phyloP scores from a whole-genome alignment of 1,139 yeast species.

The Geotrichum citri-aurantii region DNA sequence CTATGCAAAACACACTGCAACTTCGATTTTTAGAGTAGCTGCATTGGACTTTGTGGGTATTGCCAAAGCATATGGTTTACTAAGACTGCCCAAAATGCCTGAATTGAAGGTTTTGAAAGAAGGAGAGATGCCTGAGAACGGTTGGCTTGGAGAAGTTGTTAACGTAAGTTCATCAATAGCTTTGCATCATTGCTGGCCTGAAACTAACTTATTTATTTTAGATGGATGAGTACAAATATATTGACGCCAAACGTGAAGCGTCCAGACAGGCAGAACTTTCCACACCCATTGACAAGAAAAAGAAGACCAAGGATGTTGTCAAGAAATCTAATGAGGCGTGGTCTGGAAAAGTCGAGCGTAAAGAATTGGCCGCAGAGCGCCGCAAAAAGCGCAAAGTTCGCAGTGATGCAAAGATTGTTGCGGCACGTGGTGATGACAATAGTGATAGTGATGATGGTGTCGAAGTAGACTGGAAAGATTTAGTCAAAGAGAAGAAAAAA shows the following conservation, averaged over 20 bases:
- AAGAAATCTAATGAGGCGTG: conserved; percentile 58
- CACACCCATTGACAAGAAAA: conserved; percentile 11
- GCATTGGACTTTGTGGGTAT: conserved; percentile 65
- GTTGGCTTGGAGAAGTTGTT: conserved; percentile 60
- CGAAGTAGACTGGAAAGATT: conserved; percentile 82
- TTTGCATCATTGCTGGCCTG: background rate
- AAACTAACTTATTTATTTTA: conserved; percentile 31
- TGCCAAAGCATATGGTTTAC: conserved; percentile 72
- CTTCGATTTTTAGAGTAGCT: conserved; percentile 76
- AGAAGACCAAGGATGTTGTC: conserved; percentile 20
- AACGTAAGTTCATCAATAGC: conserved; percentile 27
- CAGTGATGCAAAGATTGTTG: conserved; percentile 48
- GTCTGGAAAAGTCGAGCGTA: conserved; percentile 64
- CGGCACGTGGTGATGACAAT: conserved; percentile 32
- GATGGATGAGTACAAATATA: conserved; percentile 61
- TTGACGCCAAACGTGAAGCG: conserved; percentile 59
- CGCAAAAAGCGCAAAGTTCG: conserved; percentile 56
- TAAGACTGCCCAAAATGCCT: conserved; percentile 91
- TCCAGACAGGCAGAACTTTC: conserved; percentile 55
- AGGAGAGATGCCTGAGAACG: conserved; percentile 42
- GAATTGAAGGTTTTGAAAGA: conserved; percentile 56
- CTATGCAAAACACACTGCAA: conserved; percentile 85
- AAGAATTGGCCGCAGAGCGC: conserved; percentile 59
- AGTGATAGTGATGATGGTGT: conserved; percentile 46
- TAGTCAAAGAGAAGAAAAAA: conserved; percentile 60